Base-by-base conservation (phyloP, 2,329 filamentous ascomycete species). In the Cercospora sp. region DNA sequence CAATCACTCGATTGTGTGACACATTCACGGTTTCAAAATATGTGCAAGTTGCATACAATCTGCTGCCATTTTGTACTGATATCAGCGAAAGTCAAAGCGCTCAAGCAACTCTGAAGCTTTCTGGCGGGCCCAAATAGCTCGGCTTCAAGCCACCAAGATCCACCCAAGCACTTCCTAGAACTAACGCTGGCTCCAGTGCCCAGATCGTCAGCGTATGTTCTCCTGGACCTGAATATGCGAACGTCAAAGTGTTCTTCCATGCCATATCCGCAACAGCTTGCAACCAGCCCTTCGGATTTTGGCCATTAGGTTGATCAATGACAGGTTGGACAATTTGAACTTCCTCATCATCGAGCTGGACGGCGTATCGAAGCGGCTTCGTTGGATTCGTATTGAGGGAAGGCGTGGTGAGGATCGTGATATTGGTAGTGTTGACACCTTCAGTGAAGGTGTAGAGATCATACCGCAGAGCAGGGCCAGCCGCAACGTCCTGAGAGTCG, bases 391-490 rank as follows among this genome's bases (percentile, higher is more conserved):
- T 76, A 67, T 77, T 77, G 10, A 77, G 67, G 6, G 73, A 72
- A 3, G 75, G 72, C 5, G 74, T 75, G 5, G 73, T 69, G 58
- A 67, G 68, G 33, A 77, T 63, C 6, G 73, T 76, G 57, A 75
- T 68, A 61, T 76, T 75, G 60, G 73, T 83, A 1, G 83, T 77
- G 28, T 59, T 59, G 55, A 36, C 30, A 5, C 28, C 70, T 82
- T 82, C 55, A 76, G 77, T 36, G 33, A 60, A 60, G 3, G 10
- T 53, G 48, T 65, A 51, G n/a, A 65, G 33, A n/a, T 55, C 20
- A 39, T 60, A 58, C 5, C 55, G 75, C 90, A 91, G 70, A 87
- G 84, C 8, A 90, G 81, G 4, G 83, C 83, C 0, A 88, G 87
- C 0, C 81, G 85, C n/a, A 16, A 48, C 6, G 5, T 51, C 26